Percentiles rank a stretch among this genome's conserved stretches.
Conservation (phyloP, 768 basidiomycete species). For the Serendipita vermifera region DNA sequence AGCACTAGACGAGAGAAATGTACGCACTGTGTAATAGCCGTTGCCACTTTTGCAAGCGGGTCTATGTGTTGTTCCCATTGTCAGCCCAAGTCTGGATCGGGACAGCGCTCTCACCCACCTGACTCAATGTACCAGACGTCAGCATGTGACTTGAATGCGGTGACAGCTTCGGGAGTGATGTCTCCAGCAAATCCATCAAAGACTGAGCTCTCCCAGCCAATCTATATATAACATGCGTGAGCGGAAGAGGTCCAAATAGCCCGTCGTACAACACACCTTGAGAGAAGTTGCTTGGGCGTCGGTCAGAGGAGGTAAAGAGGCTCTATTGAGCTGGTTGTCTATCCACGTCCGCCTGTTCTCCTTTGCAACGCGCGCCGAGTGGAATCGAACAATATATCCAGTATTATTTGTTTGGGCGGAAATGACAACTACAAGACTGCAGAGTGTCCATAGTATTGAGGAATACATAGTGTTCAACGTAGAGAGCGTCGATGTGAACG, state of each 20-base stretch:
- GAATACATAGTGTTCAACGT: not conserved
- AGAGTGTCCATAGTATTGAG: not conserved
- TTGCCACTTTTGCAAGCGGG: too few relatives aligned
- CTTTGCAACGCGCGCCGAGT: not conserved
- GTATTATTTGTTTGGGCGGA: not conserved
- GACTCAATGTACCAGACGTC: not conserved
- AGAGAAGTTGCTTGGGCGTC: not conserved
- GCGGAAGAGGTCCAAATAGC: not conserved
- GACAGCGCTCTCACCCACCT: too few relatives aligned
- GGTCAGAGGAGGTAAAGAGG: not conserved
- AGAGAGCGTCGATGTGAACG: not conserved
- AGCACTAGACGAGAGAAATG: too few relatives aligned
- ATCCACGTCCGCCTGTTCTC: not conserved
- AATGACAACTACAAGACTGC: not conserved
- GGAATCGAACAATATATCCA: not conserved
- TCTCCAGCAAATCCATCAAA: slow-evolving; percentile 4
- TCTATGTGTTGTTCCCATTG: too few relatives aligned
- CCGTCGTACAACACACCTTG: not conserved
- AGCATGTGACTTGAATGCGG: not conserved
- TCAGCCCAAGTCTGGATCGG: too few relatives aligned
- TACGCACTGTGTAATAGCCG: too few relatives aligned
- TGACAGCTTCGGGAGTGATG: not conserved
- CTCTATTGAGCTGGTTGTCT: not conserved
- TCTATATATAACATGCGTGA: not conserved
- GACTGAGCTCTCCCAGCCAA: not conserved